Evolutionary conservation across 345 rosid genomes (phyloP).

Genomic region (Carallia pectinifolia): DNA sequence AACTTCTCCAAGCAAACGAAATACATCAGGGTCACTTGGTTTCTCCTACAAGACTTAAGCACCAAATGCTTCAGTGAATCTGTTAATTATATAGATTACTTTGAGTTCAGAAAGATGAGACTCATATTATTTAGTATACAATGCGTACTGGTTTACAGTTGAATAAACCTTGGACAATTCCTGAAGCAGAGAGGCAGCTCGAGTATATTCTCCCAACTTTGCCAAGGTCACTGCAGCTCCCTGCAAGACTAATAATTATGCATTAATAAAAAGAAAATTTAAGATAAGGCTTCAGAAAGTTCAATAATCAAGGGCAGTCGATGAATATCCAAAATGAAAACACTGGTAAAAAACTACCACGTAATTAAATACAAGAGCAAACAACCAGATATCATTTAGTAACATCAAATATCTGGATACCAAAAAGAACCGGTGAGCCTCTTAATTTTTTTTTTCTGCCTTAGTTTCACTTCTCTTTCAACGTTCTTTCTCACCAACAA

Average conservation of each 20-base stretch:
- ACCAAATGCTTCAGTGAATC: constrained; percentile 15
- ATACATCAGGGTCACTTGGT: constrained; percentile 74
- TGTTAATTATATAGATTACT: constrained; percentile 19
- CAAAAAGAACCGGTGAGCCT: background rate
- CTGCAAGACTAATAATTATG: constrained; percentile 38
- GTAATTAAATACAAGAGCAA: too few relatives aligned
- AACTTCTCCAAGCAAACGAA: constrained; percentile 88
- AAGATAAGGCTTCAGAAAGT: too few relatives aligned
- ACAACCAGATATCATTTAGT: too few relatives aligned
- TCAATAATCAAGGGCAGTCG: too few relatives aligned
- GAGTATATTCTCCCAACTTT: constrained; percentile 76
- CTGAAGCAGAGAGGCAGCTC: constrained; percentile 65
- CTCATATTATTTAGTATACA: constrained; percentile 7
- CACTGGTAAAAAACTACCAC: too few relatives aligned
- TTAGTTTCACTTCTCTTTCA: too few relatives aligned
- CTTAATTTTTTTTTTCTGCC: too few relatives aligned
- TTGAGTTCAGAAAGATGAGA: background rate
- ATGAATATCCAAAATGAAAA: too few relatives aligned
- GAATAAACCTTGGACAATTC: constrained; percentile 73
- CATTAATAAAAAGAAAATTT: background rate
- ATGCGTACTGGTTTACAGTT: constrained; percentile 11
- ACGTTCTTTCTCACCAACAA: too few relatives aligned
- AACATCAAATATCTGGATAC: constrained; percentile 8
- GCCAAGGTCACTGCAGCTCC: constrained; percentile 85
- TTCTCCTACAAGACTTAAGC: constrained; percentile 57